Base-by-base conservation (phyloP, 345 rosid species). In the Aquilaria yunnanensis region DNA sequence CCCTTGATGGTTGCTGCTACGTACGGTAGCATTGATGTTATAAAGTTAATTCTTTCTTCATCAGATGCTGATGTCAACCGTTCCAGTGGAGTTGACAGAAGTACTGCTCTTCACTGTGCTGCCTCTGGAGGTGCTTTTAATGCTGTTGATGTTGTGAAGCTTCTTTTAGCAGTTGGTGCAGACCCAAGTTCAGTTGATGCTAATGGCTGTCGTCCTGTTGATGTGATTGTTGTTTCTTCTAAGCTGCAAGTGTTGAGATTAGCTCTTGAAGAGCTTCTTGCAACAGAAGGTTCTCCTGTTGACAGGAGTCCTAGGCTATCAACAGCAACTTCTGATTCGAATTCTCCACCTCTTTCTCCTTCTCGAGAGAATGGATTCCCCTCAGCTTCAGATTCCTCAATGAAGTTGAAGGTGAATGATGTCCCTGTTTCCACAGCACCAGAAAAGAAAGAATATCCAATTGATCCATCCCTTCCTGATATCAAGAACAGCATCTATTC, bases 1-100 rank as follows among this genome's bases (percentile, higher is more conserved):
- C 96, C 97, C 2, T 75, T 93, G 68, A 93, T 93, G 98, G 97
- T 93, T 32, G 92, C 98, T 66, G 86, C 98, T 37, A 88, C 88
- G 5, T 93, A 83, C 54, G 98, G 98, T 30, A 87, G 96, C 55
- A 60, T 85, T 10, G 97, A 86, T 62, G 88, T 88, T 34, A 79
- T 90, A 32, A 90, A 75, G 61, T 67, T 86, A 60, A 86, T 93
- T 63, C 81, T 93, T 30, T 83, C 90, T 34, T 66, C 74, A 67
- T 83, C 92, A 0, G 89, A 75, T 70, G 90, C 85, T 50, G 89
- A 89, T 77, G 88, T 93, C 50, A 93, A 90, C 73, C 81, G 80
- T 0, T 52, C 80, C 51, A 90, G 89, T 8, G 88, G 97, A 31
- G 63, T 61, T 41, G 97, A 90, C 48, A 75, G 73, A 70, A 84